phyloP scores from a whole-genome alignment of 2,329 filamentous ascomycete genomes.

The Mycosphaerella arachidis region DNA sequence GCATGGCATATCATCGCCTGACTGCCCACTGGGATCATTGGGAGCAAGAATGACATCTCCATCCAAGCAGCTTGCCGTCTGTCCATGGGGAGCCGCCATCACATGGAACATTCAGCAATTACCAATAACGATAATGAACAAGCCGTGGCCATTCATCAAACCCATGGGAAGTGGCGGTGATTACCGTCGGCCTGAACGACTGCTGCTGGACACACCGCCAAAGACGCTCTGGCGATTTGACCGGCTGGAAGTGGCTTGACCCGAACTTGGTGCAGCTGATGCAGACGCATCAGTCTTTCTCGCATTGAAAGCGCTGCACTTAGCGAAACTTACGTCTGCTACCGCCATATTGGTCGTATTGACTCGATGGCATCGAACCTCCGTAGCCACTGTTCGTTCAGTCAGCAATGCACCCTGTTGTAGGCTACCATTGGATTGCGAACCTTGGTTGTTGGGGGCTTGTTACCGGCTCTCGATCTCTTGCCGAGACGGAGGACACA shows the following conservation, averaged over 20 bases:
- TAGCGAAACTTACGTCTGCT: conserved; percentile 32
- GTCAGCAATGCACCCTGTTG: conserved; percentile 21
- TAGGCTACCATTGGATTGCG: conserved; percentile 16
- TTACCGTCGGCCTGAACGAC: conserved; percentile 7
- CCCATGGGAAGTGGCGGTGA: neutral
- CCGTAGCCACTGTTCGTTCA: conserved; percentile 26
- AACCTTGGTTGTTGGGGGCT: conserved; percentile 31
- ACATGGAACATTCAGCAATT: neutral
- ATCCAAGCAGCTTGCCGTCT: neutral
- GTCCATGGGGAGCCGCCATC: neutral
- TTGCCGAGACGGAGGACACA: conserved; percentile 25
- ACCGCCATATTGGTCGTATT: conserved; percentile 29
- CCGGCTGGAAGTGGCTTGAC: conserved; percentile 6
- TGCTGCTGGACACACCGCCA: conserved; percentile 2
- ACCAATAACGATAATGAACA: neutral
- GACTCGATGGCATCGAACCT: conserved; percentile 19
- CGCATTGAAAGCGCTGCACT: conserved; percentile 6
- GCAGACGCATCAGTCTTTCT: conserved; percentile 22
- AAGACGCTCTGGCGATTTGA: conserved; percentile 20
- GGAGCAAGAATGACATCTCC: neutral
- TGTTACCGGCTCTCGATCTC: conserved; percentile 27
- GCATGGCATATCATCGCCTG: neutral
- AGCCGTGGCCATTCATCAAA: neutral
- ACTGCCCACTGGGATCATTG: neutral
- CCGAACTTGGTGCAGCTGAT: conserved; percentile 24